Percentiles rank a stretch among this genome's conserved stretches.
Evolutionary conservation across 305 asterid species (phyloP).

Genomic region (Fraxinus baroniana): DNA sequence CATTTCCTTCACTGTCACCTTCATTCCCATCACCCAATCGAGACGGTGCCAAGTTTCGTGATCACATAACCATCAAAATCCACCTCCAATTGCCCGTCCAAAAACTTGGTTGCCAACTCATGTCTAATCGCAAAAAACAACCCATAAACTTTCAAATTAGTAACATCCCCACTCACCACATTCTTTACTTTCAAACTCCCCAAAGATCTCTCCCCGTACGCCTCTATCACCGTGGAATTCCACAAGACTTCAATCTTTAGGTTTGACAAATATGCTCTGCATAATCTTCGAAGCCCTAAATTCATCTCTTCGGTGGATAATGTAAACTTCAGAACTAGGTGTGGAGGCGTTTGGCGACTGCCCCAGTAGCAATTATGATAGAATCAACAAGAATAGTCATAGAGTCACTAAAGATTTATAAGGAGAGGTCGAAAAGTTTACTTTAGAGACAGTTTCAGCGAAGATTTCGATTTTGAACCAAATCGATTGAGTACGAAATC

Average conservation of each 20-base stretch:
- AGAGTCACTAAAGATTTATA: constrained; percentile 54
- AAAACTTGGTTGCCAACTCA: constrained; percentile 82
- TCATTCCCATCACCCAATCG: too few relatives aligned
- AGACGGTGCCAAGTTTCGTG: constrained; percentile 55
- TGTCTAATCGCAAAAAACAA: constrained; percentile 90
- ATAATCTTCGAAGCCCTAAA: too few relatives aligned
- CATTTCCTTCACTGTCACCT: too few relatives aligned
- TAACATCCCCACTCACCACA: constrained; percentile 51
- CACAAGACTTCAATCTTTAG: background rate
- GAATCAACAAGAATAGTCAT: constrained; percentile 69
- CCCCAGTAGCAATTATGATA: constrained; percentile 77
- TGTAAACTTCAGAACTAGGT: constrained; percentile 64
- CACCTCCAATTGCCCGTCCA: constrained; percentile 75
- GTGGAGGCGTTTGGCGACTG: constrained; percentile 66
- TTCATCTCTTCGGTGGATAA: too few relatives aligned
- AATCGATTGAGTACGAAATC: too few relatives aligned
- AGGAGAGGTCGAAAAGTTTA: constrained; percentile 53
- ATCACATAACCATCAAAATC: constrained; percentile 80
- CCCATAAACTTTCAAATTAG: constrained; percentile 62
- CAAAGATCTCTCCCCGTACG: too few relatives aligned
- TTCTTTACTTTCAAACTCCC: constrained; percentile 69
- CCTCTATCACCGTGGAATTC: too few relatives aligned
- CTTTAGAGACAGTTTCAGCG: too few relatives aligned
- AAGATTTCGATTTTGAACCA: too few relatives aligned
- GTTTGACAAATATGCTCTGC: too few relatives aligned